Evolutionary conservation across 768 basidiomycete genomes (phyloP).

Genomic region (Tylopilus vinaceipallidus): DNA sequence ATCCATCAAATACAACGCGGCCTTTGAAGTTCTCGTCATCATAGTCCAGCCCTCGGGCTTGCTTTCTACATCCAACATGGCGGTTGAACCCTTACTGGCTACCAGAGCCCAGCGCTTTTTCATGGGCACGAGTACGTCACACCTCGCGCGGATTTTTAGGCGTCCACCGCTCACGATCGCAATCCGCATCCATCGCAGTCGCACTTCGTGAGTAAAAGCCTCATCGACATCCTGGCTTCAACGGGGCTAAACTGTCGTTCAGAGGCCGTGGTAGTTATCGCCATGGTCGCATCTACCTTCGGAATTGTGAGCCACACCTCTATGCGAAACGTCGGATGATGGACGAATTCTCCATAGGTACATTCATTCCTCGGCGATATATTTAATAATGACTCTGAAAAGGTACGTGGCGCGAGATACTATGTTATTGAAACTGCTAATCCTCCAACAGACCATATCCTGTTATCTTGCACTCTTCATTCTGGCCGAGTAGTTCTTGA

Average conservation of each 20-base stretch:
- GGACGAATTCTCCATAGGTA: slow-evolving; percentile 41
- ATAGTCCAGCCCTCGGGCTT: slow-evolving; percentile 13
- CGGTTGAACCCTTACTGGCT: slow-evolving; percentile 66
- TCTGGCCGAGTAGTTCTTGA: slow-evolving; percentile 64
- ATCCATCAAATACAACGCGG: background rate
- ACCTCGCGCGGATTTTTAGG: background rate
- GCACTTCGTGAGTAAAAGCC: slow-evolving; percentile 53
- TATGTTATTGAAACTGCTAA: slow-evolving; percentile 10
- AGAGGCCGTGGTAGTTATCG: slow-evolving; percentile 77
- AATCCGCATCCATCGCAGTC: slow-evolving; percentile 35
- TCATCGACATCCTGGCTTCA: background rate
- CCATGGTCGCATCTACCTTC: slow-evolving; percentile 74
- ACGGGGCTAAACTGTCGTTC: slow-evolving; percentile 8
- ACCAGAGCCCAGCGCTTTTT: slow-evolving; percentile 74
- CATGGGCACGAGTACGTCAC: slow-evolving; percentile 61
- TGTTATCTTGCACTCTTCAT: slow-evolving; percentile 85
- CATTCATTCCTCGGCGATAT: slow-evolving; percentile 31
- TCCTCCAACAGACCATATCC: slow-evolving; percentile 57
- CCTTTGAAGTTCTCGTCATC: slow-evolving; percentile 8
- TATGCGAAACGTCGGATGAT: background rate
- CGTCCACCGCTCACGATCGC: slow-evolving; percentile 9
- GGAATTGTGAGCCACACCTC: slow-evolving; percentile 45
- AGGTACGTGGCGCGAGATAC: slow-evolving; percentile 36
- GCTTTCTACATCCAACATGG: slow-evolving; percentile 45
- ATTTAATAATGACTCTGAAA: slow-evolving; percentile 41